A percentile compares a stretch with the other conserved stretches of the same genome.
These are phyloP conservation scores for Larix sibirica DNA, from an alignment of 83 land plant species.

Conservation along the genomic window DNA sequence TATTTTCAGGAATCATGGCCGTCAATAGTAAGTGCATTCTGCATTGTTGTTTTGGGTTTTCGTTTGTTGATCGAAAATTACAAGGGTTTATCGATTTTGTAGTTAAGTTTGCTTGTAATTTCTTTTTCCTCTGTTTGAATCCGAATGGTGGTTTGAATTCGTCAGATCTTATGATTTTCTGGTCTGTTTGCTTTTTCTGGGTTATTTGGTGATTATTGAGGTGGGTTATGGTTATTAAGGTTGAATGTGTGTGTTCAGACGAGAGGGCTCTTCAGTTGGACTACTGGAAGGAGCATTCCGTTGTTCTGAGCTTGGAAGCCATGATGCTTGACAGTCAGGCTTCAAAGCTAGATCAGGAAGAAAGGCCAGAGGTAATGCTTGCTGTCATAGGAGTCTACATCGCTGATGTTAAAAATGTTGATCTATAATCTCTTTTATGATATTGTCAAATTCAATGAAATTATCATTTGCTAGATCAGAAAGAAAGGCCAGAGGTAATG, in stretches of 20 bases:
- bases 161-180: not conserved
- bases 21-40: not conserved
- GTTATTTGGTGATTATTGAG: not conserved
- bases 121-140: too few relatives aligned
- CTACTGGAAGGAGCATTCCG: slow-evolving; percentile 94
- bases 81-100: too few relatives aligned
- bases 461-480: slow-evolving; percentile 57
- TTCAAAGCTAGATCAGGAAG: slow-evolving; percentile 85
- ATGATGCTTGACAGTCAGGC: slow-evolving; percentile 98
- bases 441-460: too few relatives aligned
- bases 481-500: slow-evolving; percentile 92
- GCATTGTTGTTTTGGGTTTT: not conserved
- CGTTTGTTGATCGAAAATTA: too few relatives aligned
- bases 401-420: too few relatives aligned
- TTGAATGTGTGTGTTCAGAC: slow-evolving; percentile 17
- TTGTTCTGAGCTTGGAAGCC: slow-evolving; percentile 77
- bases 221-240: not conserved
- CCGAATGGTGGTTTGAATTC: not conserved
- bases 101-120: too few relatives aligned
- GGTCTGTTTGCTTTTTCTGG: not conserved
- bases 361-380: slow-evolving; percentile 83
- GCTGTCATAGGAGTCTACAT: too few relatives aligned
- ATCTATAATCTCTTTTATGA: too few relatives aligned
- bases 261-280: slow-evolving; percentile 76
- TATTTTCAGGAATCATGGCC: not conserved